A percentile compares a stretch with the other conserved stretches of the same genome.
Conservation (phyloP, 164 flowering plant genomes). For the Nymphaea thermarum region DNA sequence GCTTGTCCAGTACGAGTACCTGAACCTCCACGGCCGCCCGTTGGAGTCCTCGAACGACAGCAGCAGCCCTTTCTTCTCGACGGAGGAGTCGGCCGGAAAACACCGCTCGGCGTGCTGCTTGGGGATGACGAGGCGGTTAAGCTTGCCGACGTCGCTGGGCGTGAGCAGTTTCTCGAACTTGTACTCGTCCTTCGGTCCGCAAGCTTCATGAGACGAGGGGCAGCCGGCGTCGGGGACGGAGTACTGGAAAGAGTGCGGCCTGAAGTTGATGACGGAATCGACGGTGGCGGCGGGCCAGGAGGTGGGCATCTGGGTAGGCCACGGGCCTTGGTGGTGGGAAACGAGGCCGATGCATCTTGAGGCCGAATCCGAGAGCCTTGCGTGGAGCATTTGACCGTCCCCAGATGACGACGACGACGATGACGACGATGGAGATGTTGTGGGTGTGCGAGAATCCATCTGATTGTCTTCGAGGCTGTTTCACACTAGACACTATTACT, state of each 20-base stretch:
- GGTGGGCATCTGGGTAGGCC: neutral
- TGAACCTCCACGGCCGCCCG: constrained; percentile 66
- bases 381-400: too few species aligned
- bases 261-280: neutral
- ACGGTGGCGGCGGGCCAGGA: too few species aligned
- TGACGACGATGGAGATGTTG: too few species aligned
- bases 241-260: too few species aligned
- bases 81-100: constrained; percentile 48
- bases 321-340: neutral
- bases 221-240: constrained; percentile 9
- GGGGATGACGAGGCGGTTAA: constrained; percentile 89
- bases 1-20: constrained; percentile 93
- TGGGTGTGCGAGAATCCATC: too few species aligned
- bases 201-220: neutral
- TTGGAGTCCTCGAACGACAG: constrained; percentile 60
- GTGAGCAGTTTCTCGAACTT: constrained; percentile 88
- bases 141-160: constrained; percentile 94
- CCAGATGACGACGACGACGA: too few species aligned
- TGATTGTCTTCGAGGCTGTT: too few species aligned
- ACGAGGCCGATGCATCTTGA: too few species aligned
- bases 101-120: constrained; percentile 91
- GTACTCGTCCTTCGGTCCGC: constrained; percentile 17
- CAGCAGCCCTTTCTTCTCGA: constrained; percentile 46
- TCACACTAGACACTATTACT: too few species aligned
- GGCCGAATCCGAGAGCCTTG: too few species aligned